phyloP scores from a whole-genome alignment of 345 rosid species.

The Eucalyptus curtisii region DNA sequence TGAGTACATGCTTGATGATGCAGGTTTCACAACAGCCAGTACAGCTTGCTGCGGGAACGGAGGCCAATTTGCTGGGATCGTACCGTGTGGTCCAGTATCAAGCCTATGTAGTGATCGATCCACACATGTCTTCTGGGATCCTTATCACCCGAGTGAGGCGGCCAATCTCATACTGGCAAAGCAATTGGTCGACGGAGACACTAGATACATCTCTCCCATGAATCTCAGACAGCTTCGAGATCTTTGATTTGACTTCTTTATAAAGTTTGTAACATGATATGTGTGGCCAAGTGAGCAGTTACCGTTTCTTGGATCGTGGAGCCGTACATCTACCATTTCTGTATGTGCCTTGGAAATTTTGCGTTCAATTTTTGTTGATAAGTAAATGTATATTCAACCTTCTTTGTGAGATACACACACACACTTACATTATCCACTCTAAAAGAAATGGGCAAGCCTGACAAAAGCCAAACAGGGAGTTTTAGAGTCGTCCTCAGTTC shows the following conservation, averaged over 20 bases:
- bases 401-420: neutral
- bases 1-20: neutral
- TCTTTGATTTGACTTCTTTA: constrained; percentile 5
- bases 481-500: neutral
- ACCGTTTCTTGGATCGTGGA: neutral
- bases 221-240: constrained; percentile 66
- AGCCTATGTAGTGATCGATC: constrained; percentile 47
- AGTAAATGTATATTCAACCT: neutral
- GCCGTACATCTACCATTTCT: neutral
- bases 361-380: neutral
- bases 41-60: constrained; percentile 79
- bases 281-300: neutral
- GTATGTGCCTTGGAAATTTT: neutral
- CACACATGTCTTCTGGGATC: constrained; percentile 84
- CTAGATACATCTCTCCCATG: constrained; percentile 38
- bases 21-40: constrained; percentile 33
- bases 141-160: constrained; percentile 84
- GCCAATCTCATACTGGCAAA: constrained; percentile 58
- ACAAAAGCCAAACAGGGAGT: neutral
- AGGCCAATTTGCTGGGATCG: constrained; percentile 76
- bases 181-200: constrained; percentile 43
- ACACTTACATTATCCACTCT: neutral
- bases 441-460: neutral
- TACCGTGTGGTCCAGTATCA: constrained; percentile 85
- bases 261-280: neutral